Evolutionary conservation across 2,329 filamentous ascomycete species (phyloP).

Genomic region (Botrytis squamosa): DNA sequence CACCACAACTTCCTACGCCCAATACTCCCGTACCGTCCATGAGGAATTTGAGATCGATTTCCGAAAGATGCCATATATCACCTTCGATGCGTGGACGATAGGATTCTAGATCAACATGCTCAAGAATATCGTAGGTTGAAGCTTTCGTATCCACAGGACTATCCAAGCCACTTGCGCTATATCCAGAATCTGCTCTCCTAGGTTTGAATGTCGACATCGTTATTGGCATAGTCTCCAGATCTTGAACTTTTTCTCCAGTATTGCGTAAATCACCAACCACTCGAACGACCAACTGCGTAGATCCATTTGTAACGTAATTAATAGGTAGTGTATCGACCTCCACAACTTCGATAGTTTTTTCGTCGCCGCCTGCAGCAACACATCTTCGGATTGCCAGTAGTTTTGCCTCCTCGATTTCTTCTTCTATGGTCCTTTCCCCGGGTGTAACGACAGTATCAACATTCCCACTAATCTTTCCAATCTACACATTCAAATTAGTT

Average conservation of each 20-base stretch:
- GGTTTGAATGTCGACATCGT: constrained; percentile 1
- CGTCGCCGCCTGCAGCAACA: constrained; percentile 35
- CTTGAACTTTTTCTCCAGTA: constrained; percentile 24
- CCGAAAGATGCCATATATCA: constrained; percentile 57
- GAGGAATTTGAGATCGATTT: constrained; percentile 58
- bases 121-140: constrained; percentile 31
- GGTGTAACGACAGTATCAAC: constrained; percentile 36
- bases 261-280: constrained; percentile 36
- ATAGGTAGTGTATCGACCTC: constrained; percentile 37
- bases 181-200: constrained; percentile 10
- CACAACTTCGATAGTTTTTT: constrained; percentile 34
- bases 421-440: constrained; percentile 27
- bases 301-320: constrained; percentile 37
- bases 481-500: constrained; percentile 26
- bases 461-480: constrained; percentile 36
- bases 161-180: constrained; percentile 12
- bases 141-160: constrained; percentile 27
- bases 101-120: constrained; percentile 30
- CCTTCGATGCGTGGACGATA: constrained; percentile 48
- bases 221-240: constrained; percentile 13
- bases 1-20: constrained; percentile 59
- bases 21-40: constrained; percentile 60
- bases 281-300: constrained; percentile 33
- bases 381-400: constrained; percentile 31
- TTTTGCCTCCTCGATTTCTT: constrained; percentile 34